Evolutionary conservation across 2,329 filamentous ascomycete genomes (phyloP), one percentile per base, ranked within the genome.

Genomic region (Paracoccidioides lutzii): DNA sequence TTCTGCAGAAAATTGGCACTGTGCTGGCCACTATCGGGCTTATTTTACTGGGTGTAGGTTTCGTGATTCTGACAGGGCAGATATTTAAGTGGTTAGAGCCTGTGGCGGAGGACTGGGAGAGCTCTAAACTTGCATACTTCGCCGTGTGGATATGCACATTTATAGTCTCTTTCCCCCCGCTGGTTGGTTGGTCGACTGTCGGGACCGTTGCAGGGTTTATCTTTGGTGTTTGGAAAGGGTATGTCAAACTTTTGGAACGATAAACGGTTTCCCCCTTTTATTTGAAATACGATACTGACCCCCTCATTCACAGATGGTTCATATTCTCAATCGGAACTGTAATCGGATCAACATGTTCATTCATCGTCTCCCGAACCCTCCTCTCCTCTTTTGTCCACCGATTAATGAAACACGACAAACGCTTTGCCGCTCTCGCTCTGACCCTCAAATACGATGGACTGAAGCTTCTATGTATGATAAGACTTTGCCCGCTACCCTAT

Each of bases 401-500:
- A 15, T 78, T 95, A 63, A 85, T 96, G 52, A 87, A 88, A 56
- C 78, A 80, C 61, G 91, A 98, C 72, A 85, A 83, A 67, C 81
- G 90, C 53, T 98, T 98, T 69, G 82, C 93, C 8, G 93, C 93
- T 4, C 79, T 98, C 32, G 82, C 87, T 28, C 80, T 96, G 64
- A 93, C 93, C 6, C 76, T 98, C 59, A 89, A 95, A 61, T 84
- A 88, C 65, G 93, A 98, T 65, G 93, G 93, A 0, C 71, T 98
- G 53, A 87, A 89, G 64, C 83, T 97, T 54, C 78, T 98, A 48
- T 84, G 88, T 59, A 94, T 93, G 80, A 93, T 98, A 63, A 82
- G 93, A 35, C 80, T 97, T 60, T 97, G 91, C 65, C 93, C 93
- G 1, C 69, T 98, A 58, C 93, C 93, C 12, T 98, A 95, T 69